Conservation (phyloP, 352 stramenopile species). For the Pythium myriotylum region DNA sequence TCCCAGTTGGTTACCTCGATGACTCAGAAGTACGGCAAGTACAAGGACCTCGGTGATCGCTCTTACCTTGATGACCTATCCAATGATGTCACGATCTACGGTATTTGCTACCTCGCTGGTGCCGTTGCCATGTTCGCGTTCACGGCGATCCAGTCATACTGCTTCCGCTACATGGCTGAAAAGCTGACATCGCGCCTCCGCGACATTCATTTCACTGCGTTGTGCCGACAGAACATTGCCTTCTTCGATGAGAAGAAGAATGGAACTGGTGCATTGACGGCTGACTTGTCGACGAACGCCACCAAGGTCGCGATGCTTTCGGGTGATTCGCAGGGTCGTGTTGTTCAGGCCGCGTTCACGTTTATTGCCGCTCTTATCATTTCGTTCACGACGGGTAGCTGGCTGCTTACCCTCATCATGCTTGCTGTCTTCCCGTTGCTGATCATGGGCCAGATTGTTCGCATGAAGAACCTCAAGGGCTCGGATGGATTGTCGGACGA, state of each 20-base stretch:
- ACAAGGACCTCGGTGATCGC: slow-evolving; percentile 8
- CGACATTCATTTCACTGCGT: slow-evolving; percentile 33
- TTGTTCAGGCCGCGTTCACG: slow-evolving; percentile 37
- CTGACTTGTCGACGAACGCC: slow-evolving; percentile 38
- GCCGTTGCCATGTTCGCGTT: slow-evolving; percentile 27
- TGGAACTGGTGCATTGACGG: slow-evolving; percentile 25
- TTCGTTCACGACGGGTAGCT: slow-evolving; percentile 42
- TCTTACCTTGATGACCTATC: slow-evolving; percentile 21
- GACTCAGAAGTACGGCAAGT: slow-evolving; percentile 28
- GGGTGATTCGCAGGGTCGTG: slow-evolving; percentile 34
- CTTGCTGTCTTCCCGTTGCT: slow-evolving; percentile 47
- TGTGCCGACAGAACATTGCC: slow-evolving; percentile 36
- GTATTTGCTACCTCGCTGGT: slow-evolving; percentile 32
- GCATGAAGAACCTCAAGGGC: slow-evolving; percentile 21
- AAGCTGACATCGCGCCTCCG: slow-evolving; percentile 34
- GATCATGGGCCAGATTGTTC: slow-evolving; percentile 25
- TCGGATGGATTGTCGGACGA: slow-evolving; percentile 8
- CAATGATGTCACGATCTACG: slow-evolving; percentile 23
- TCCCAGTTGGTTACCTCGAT: slow-evolving; percentile 27
- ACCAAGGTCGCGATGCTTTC: slow-evolving; percentile 36
- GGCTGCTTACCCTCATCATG: slow-evolving; percentile 54
- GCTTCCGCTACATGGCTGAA: slow-evolving; percentile 33
- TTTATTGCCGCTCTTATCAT: too few relatives aligned
- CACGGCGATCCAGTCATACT: slow-evolving; percentile 25
- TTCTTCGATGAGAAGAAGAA: slow-evolving; percentile 36